Base-by-base conservation (phyloP, 176 grass and related monocot species). In the Juncus effusus region DNA sequence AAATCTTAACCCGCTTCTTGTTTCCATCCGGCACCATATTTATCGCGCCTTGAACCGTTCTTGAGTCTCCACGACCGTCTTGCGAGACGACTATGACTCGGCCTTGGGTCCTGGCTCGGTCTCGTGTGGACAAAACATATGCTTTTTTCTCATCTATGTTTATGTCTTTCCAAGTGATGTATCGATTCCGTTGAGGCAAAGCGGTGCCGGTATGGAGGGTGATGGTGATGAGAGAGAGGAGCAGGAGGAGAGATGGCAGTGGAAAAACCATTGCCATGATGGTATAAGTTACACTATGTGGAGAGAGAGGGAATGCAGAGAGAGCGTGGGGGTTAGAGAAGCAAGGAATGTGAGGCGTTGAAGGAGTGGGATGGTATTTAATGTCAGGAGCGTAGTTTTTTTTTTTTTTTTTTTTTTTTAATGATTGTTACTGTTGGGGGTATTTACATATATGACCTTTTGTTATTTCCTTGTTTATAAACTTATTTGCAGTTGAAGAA, bases 21-120 rank as follows among this genome's bases (percentile, higher is more conserved):
- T 99, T 99, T n/a, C 85, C 85, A 54, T 60, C 77, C 15, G 85
- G 85, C 44, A 99, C 83, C 89, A 93, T 87, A 71, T 93, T 79
- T 37, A 99, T 84, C 61, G 88, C 89, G 36, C 88, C 94, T 74
- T 99, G 94, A 75, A 99, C 94, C 3, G 94, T 93, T 49, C 39
- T 78, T 13, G 94, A 84, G 78, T 99, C 77, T 3, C 85, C 94
- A 36, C 52, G 56, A 7, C 85, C 88, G 74, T 99, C 85, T 79
- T 74, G 80, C 42, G 94, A 54, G 60, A 99, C 94, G 50, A 80
- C 71, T 77, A 99, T 93, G 41, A 82, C 63, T n/a, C 67, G 51
- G 3, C 38, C 44, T 47, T 47, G 44, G 1, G 19, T 15, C 16
- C 59, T 16, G 2, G 2, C 47, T 36, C 44, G 15, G 3, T 39